Evolutionary conservation across 2,329 filamentous ascomycete species (phyloP).

Genomic region (Periconia digitata): DNA sequence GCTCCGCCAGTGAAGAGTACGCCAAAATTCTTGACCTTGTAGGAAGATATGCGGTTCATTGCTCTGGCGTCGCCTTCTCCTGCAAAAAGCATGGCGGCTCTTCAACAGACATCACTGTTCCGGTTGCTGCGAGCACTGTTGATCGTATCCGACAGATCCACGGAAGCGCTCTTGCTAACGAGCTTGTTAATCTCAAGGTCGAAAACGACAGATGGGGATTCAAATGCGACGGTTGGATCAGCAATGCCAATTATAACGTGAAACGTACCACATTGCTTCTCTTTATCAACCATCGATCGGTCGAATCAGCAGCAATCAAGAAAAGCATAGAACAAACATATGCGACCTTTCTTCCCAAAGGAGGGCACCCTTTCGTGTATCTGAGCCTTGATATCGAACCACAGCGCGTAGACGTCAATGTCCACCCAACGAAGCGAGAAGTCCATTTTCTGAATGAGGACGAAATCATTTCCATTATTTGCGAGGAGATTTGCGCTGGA

Average conservation of each 20-base stretch:
- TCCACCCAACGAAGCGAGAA: conserved; percentile 95
- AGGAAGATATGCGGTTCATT: conserved; percentile 91
- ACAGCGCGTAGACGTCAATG: conserved; percentile 89
- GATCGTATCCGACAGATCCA: conserved; percentile 92
- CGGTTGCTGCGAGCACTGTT: conserved; percentile 67
- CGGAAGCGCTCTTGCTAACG: conserved; percentile 80
- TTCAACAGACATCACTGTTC: conserved; percentile 76
- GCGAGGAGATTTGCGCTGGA: conserved; percentile 73
- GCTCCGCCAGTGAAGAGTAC: conserved; percentile 91
- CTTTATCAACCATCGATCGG: conserved; percentile 95
- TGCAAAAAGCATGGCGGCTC: conserved; percentile 96
- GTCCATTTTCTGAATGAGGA: conserved; percentile 98
- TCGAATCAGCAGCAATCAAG: conserved; percentile 85
- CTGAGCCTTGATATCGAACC: conserved; percentile 92
- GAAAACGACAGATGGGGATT: conserved; percentile 81
- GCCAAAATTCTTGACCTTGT: conserved; percentile 97
- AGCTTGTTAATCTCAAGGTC: conserved; percentile 75
- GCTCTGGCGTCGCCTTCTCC: conserved; percentile 85
- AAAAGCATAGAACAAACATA: conserved; percentile 93
- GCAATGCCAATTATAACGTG: conserved; percentile 91
- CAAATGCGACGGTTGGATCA: conserved; percentile 76
- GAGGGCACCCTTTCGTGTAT: conserved; percentile 91
- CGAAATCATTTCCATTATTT: conserved; percentile 87
- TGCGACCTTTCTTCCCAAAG: conserved; percentile 83
- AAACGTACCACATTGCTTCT: conserved; percentile 86